A percentile compares a stretch with the other conserved stretches of the same genome.
Evolutionary conservation across 2,329 filamentous ascomycete genomes (phyloP).

Genomic region (Penicillium sp.): DNA sequence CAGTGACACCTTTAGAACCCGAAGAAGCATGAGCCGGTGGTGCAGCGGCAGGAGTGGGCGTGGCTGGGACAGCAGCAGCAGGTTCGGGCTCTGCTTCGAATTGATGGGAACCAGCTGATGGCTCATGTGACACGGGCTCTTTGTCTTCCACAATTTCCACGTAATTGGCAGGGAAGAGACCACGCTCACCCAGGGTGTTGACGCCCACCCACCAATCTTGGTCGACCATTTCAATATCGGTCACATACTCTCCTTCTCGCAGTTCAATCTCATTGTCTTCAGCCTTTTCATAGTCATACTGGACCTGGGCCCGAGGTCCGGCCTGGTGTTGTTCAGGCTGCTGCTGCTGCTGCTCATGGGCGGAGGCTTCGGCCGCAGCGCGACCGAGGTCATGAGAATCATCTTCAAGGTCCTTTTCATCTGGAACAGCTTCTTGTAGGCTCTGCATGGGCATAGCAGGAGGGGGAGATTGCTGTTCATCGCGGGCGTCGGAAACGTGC

Average conservation of each 20-base stretch:
- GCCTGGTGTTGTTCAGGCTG: slow-evolving; percentile 42
- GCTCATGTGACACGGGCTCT: slow-evolving; percentile 29
- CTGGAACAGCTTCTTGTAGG: slow-evolving; percentile 59
- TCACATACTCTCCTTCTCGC: slow-evolving; percentile 80
- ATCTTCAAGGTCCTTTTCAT: slow-evolving; percentile 64
- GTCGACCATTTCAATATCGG: slow-evolving; percentile 94
- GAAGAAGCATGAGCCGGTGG: slow-evolving; percentile 36
- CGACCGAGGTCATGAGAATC: slow-evolving; percentile 58
- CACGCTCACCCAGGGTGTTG: slow-evolving; percentile 76
- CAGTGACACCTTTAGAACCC: slow-evolving; percentile 55
- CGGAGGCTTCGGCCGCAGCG: slow-evolving; percentile 56
- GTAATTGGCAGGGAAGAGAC: slow-evolving; percentile 96
- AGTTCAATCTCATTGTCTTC: slow-evolving; percentile 96
- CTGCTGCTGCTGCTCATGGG: slow-evolving; percentile 24
- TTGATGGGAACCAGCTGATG: slow-evolving; percentile 20
- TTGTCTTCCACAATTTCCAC: slow-evolving; percentile 76
- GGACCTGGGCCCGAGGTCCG: slow-evolving; percentile 70
- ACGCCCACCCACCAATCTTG: slow-evolving; percentile 99
- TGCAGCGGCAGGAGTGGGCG: slow-evolving; percentile 37
- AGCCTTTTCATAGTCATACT: slow-evolving; percentile 96
- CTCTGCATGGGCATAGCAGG: slow-evolving; percentile 58
- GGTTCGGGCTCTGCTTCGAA: slow-evolving; percentile 33
- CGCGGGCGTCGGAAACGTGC: slow-evolving; percentile 43
- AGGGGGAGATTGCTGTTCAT: slow-evolving; percentile 42
- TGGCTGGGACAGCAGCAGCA: slow-evolving; percentile 38